Conservation (phyloP, 2,329 filamentous ascomycete genomes). For the Sordariomycetes sp. region DNA sequence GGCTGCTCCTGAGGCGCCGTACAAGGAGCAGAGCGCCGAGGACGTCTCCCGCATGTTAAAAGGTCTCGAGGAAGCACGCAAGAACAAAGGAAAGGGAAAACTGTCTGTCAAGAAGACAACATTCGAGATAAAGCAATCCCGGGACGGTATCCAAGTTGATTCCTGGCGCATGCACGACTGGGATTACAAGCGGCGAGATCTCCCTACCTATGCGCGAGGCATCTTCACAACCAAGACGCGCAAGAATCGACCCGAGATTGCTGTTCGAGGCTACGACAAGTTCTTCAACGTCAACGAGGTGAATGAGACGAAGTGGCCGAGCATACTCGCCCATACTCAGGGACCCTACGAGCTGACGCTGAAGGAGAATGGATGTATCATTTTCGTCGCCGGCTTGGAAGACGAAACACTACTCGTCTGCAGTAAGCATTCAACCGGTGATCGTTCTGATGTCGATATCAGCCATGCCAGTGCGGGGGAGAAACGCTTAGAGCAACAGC, state of each 20-base stretch:
- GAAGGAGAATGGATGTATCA: constrained; percentile 99
- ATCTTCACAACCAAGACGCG: constrained; percentile 76
- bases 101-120: constrained; percentile 76
- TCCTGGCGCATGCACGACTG: constrained; percentile 93
- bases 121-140: constrained; percentile 57
- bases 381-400: constrained; percentile 87
- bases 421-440: constrained; percentile 94
- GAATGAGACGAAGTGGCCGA: constrained; percentile 69
- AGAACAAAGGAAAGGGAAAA: constrained; percentile 44
- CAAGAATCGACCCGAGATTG: constrained; percentile 65
- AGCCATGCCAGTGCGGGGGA: constrained; percentile 86
- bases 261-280: constrained; percentile 89
- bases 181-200: constrained; percentile 82
- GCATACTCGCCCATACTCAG: constrained; percentile 64
- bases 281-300: constrained; percentile 95
- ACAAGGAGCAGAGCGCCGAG: constrained; percentile 58
- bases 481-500: constrained; percentile 69
- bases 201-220: constrained; percentile 88
- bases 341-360: constrained; percentile 93
- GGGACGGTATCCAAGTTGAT: constrained; percentile 60
- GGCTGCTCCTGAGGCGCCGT: constrained; percentile 37
- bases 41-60: constrained; percentile 58
- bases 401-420: constrained; percentile 89
- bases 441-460: constrained; percentile 57
- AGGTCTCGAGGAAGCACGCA: constrained; percentile 48